These are phyloP conservation scores for Cytospora paraplurivora DNA, from an alignment of 2,329 filamentous ascomycete genomes.

Conservation along the genomic window DNA sequence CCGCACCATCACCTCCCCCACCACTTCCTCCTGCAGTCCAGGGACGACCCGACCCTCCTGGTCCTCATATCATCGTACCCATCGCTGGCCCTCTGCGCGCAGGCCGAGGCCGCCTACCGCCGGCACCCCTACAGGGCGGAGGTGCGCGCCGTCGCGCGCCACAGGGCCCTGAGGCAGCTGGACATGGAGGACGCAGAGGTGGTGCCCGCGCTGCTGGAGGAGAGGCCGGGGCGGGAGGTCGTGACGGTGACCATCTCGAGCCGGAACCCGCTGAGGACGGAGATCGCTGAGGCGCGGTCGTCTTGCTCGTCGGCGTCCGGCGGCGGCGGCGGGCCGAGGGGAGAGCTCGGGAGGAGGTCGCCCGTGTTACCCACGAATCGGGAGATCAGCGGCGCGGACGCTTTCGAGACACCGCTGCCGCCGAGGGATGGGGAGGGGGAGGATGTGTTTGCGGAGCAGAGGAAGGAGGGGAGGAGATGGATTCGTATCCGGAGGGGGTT, in stretches of 20 bases:
- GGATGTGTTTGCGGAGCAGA: slow-evolving; percentile 18
- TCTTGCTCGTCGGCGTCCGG: too few relatives aligned
- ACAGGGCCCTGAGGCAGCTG: slow-evolving; percentile 21
- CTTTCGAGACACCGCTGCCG: slow-evolving; percentile 10
- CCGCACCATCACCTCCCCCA: not conserved
- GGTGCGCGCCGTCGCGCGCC: slow-evolving; percentile 13
- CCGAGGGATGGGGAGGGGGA: not conserved
- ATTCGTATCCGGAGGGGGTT: slow-evolving; percentile 20
- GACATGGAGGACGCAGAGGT: slow-evolving; percentile 25
- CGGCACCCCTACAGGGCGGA: slow-evolving; percentile 15
- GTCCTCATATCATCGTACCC: slow-evolving; percentile 28
- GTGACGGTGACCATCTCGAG: slow-evolving; percentile 20
- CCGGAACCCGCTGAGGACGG: slow-evolving; percentile 17
- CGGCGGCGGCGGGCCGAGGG: too few relatives aligned
- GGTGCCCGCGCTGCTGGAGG: slow-evolving; percentile 20
- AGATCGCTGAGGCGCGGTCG: slow-evolving; percentile 22
- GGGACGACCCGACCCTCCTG: slow-evolving; percentile 6
- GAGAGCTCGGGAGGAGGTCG: not conserved
- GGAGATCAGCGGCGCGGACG: slow-evolving; percentile 26
- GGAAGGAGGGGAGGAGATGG: slow-evolving; percentile 23
- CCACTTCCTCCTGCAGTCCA: slow-evolving; percentile 28
- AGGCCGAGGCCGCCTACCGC: slow-evolving; percentile 26
- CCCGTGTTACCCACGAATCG: slow-evolving; percentile 18
- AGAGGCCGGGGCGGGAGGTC: not conserved
- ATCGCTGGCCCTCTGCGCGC: slow-evolving; percentile 26